Conservation (phyloP, 2,329 filamentous ascomycete genomes). For the Lasiodiplodia sp. region DNA sequence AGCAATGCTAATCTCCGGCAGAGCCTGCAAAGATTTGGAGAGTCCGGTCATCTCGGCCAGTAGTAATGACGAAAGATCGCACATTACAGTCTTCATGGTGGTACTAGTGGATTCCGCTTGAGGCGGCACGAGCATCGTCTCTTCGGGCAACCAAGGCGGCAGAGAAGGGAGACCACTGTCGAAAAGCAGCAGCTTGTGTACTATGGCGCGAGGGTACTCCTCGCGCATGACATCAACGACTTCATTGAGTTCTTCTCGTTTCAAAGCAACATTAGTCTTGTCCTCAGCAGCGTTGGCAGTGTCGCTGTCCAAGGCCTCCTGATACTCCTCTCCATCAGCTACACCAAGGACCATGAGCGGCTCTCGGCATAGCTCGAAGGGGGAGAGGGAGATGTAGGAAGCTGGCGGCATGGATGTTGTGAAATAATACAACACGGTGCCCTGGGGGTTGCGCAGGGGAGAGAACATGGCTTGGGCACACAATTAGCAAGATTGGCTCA, state of each 20-base stretch:
- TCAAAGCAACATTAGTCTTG: constrained; percentile 24
- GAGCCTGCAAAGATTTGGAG: constrained; percentile 56
- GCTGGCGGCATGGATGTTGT: constrained; percentile 80
- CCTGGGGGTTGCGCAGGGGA: constrained; percentile 84
- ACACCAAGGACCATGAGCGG: constrained; percentile 84
- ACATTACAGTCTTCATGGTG: constrained; percentile 62
- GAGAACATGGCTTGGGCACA: constrained; percentile 82
- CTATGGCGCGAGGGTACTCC: constrained; percentile 75
- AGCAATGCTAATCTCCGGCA: constrained; percentile 69
- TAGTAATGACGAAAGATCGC: constrained; percentile 53
- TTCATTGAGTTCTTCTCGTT: constrained; percentile 53
- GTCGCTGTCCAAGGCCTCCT: constrained; percentile 58
- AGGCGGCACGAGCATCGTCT: constrained; percentile 74
- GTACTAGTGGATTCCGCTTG: constrained; percentile 73
- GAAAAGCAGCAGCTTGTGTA: constrained; percentile 82
- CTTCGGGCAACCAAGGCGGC: constrained; percentile 62
- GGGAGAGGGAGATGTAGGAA: constrained; percentile 79
- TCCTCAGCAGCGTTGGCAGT: constrained; percentile 38
- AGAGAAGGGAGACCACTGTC: constrained; percentile 54
- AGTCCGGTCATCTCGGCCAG: constrained; percentile 57
- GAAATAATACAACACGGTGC: constrained; percentile 87
- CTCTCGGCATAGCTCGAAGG: constrained; percentile 90
- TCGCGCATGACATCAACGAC: constrained; percentile 76
- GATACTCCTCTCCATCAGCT: constrained; percentile 76
- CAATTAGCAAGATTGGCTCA: constrained; percentile 33